Evolutionary conservation across 2,329 filamentous ascomycete species (phyloP).

Genomic region (Biscogniauxia sp.): DNA sequence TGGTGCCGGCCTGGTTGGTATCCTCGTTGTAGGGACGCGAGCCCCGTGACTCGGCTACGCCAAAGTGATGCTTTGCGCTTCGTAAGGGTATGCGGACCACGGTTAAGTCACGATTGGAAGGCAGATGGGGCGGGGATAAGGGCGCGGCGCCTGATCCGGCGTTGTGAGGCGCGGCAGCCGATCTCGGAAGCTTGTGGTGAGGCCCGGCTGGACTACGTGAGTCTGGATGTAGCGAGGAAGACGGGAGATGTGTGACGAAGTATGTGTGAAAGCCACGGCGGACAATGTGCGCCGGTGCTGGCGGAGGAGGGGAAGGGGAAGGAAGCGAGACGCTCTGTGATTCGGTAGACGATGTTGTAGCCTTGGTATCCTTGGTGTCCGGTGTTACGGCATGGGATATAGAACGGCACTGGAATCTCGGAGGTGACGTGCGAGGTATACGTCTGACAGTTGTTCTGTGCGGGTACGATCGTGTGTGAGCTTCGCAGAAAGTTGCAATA

Average conservation of each 20-base stretch:
- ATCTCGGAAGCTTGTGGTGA: constrained; percentile 82
- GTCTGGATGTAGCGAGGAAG: constrained; percentile 89
- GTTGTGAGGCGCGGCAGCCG: constrained; percentile 77
- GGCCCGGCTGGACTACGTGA: constrained; percentile 61
- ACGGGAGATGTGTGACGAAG: constrained; percentile 94
- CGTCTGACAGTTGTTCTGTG: constrained; percentile 4
- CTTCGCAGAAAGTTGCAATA: constrained; percentile 31
- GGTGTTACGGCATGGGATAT: constrained; percentile 12
- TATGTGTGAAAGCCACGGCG: constrained; percentile 81
- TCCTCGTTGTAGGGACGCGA: constrained; percentile 91
- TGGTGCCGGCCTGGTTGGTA: constrained; percentile 87
- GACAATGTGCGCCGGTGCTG: constrained; percentile 11
- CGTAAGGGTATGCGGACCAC: constrained; percentile 92
- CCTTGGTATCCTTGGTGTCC: constrained; percentile 8
- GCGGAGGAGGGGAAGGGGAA: constrained; percentile 2
- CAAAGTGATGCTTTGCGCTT: constrained; percentile 95
- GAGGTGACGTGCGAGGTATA: constrained; percentile 1
- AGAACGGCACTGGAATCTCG: not conserved
- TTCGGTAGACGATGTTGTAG: constrained; percentile 5
- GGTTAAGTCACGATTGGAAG: constrained; percentile 72
- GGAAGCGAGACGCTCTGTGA: constrained; percentile 3
- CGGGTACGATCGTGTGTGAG: constrained; percentile 19
- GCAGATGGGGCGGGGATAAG: constrained; percentile 58
- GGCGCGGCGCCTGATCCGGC: constrained; percentile 53
- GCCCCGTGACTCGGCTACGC: constrained; percentile 74